Evolutionary conservation across 2,329 filamentous ascomycete species (phyloP), one percentile per base, ranked within the genome.

Genomic region (Botrytis byssoidea): DNA sequence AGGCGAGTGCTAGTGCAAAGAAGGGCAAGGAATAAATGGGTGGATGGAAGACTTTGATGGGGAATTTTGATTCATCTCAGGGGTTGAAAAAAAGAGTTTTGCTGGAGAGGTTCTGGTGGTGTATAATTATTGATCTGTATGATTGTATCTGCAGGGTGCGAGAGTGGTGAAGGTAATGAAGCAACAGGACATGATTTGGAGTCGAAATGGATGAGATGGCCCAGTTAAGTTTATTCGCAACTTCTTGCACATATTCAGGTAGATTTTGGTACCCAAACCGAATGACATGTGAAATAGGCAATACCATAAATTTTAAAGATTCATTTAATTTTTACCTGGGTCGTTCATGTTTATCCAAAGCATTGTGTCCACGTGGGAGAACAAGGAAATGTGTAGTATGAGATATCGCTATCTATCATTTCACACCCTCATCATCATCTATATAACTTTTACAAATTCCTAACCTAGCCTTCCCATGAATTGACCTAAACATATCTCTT

Each of bases 1-100:
- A 74, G 46, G 73, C 75, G 40, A 69, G 66, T 60, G 72, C 76
- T 10, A 66, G 22, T 32, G 42, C 66, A 10, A 73, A 76, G 14
- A 80, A 78, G 71, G 78, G 70, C 5, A 80, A 80, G 74, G 79
- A 79, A 61, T 77, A 61, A 77, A 68, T 61, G 14, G 14, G 16
- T 44, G 10, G n/a, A n/a, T 35, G 29, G n/a, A 9, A 22, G 37
- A 18, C 29, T 63, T 61, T 46, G 55, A 32, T n/a, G 55, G 40
- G n/a, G 1, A 51, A 12, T 32, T 32, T 42, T 57, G 66, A 32
- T 32, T 16, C 6, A 18, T 57, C 16, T 42, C 12, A 16, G n/a
- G 12, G 48, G 66, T 14, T 40, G 48, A 57, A 51, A 42, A 69
- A 3, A 32, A 32, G 35, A 32, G n/a, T 32, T 44, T 68, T 57